Percentiles rank a stretch among this genome's conserved stretches.
Evolutionary conservation across 495 filamentous ascomycete species (phyloP).

Genomic region (Tuber microsphaerosporum): DNA sequence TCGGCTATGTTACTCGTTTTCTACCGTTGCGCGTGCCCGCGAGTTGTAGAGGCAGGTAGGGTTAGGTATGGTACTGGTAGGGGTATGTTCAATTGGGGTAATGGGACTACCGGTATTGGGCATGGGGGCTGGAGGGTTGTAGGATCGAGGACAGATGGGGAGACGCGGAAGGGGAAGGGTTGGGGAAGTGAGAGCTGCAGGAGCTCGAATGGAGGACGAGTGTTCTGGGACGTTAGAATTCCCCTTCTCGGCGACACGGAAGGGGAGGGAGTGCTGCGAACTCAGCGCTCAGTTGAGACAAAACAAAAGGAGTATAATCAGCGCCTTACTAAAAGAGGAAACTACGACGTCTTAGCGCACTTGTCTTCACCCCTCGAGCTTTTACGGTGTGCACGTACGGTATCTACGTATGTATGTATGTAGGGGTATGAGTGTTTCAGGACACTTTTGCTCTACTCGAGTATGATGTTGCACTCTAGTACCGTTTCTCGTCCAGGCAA

Average conservation of each 20-base stretch:
- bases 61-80: background rate
- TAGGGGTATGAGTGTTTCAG: too few species aligned
- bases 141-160: background rate
- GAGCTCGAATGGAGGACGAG: background rate
- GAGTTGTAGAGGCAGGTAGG: background rate
- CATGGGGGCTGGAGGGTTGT: background rate
- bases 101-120: background rate
- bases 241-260: background rate
- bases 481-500: too few species aligned
- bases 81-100: too few species aligned
- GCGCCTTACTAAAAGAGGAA: background rate
- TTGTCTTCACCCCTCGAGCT: background rate
- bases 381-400: background rate
- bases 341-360: background rate
- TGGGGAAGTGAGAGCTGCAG: background rate
- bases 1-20: slow-evolving; percentile 20
- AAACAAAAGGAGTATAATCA: background rate
- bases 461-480: too few species aligned
- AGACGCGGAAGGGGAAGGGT: background rate
- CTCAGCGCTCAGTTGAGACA: background rate
- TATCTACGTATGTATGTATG: background rate
- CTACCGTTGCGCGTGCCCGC: background rate
- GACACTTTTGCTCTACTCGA: too few species aligned
- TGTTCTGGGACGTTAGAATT: background rate
- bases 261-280: background rate